Conservation (phyloP, 202 grass and related monocot genomes). For the Setaria viridis region DNA sequence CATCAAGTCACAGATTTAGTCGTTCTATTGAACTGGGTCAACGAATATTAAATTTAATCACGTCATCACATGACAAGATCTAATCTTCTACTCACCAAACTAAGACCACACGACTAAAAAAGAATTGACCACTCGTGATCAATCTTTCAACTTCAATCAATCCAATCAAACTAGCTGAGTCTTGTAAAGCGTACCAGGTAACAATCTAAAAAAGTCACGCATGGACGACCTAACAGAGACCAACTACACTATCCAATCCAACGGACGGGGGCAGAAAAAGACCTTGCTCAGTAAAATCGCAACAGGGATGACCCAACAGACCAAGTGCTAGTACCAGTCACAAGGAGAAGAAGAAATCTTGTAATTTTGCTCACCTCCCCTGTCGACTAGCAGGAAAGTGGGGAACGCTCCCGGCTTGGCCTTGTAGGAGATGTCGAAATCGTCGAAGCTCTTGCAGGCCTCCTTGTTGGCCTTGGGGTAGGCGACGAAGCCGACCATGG, state of each 20-base stretch:
- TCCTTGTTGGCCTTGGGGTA: slow-evolving; percentile 85
- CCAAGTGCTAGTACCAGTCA: not conserved
- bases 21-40: slow-evolving; percentile 31
- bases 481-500: slow-evolving; percentile 79
- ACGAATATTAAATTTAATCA: slow-evolving; percentile 11
- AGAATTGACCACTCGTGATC: not conserved
- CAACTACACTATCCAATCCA: not conserved
- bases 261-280: not conserved
- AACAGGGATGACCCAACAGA: slow-evolving; percentile 30
- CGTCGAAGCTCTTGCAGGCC: slow-evolving; percentile 81
- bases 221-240: slow-evolving; percentile 10
- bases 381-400: slow-evolving; percentile 83
- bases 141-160: not conserved
- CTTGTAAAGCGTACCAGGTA: not conserved
- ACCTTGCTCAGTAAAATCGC: not conserved
- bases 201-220: not conserved
- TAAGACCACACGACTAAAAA: slow-evolving; percentile 15
- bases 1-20: not conserved
- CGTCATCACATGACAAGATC: slow-evolving; percentile 15
- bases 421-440: slow-evolving; percentile 83
- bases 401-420: slow-evolving; percentile 77
- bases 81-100: slow-evolving; percentile 6
- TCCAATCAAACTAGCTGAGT: not conserved
- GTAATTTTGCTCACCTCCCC: slow-evolving; percentile 69
- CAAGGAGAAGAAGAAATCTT: not conserved